These are phyloP conservation scores for Nectriaceae sp. DNA, from an alignment of 2,329 filamentous ascomycete species.

Conservation along the genomic window DNA sequence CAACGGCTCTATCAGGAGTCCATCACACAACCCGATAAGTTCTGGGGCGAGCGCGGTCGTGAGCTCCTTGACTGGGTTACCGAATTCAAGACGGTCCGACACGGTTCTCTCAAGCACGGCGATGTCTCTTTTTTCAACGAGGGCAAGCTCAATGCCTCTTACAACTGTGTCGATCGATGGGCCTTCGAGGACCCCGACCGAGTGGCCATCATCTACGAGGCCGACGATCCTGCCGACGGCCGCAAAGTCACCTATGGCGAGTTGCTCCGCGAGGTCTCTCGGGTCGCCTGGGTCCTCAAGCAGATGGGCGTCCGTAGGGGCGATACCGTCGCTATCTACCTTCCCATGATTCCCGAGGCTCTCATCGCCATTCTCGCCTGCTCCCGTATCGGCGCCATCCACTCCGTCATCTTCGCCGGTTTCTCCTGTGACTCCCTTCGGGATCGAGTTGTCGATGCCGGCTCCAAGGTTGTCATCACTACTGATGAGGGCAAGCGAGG, in stretches of 20 bases:
- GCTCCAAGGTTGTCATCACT: constrained; percentile 93
- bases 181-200: constrained; percentile 93
- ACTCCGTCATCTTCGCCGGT: constrained; percentile 97
- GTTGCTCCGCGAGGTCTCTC: constrained; percentile 88
- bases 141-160: constrained; percentile 90
- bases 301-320: constrained; percentile 96
- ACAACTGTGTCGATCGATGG: constrained; percentile 96
- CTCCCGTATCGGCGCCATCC: constrained; percentile 87
- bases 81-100: constrained; percentile 88
- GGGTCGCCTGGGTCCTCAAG: constrained; percentile 83
- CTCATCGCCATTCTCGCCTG: constrained; percentile 89
- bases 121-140: constrained; percentile 95
- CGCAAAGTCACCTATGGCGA: constrained; percentile 91
- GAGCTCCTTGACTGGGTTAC: constrained; percentile 88
- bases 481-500: constrained; percentile 97
- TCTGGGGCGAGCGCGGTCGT: constrained; percentile 85
- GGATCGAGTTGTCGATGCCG: constrained; percentile 88
- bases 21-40: constrained; percentile 83
- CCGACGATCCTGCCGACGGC: constrained; percentile 84
- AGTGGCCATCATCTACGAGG: constrained; percentile 98
- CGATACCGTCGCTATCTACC: constrained; percentile 94
- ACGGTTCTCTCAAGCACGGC: constrained; percentile 74
- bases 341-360: constrained; percentile 98
- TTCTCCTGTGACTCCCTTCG: constrained; percentile 96
- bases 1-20: constrained; percentile 76